Base-by-base conservation (phyloP, 2,329 filamentous ascomycete genomes). In the Zasmidium citrigriseum region DNA sequence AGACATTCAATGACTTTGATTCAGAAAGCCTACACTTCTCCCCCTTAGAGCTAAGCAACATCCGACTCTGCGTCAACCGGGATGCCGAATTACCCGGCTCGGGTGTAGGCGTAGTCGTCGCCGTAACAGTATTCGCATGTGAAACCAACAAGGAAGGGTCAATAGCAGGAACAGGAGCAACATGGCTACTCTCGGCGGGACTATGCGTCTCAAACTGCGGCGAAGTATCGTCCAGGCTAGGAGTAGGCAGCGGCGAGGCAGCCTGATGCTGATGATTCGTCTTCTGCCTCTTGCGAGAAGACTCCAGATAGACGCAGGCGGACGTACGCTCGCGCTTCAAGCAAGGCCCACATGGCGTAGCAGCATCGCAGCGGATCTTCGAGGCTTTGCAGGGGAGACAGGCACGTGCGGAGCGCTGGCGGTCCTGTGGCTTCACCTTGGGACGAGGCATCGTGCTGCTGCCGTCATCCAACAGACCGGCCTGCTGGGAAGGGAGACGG, bases 31-130 rank as follows among this genome's bases (percentile, higher is more conserved):
- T 71, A 82, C 81, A 76, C 76, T 76, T 75, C 64, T 85, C 82
- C 3, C 82, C 81, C 18, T 80, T 78, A 0, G 79, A 72, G 61
- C 82, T 84, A 2, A 82, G 72, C 5, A 85, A 68, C 79, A 84
- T 82, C 0, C 79, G 61, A 47, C 64, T 65, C 47, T 65, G 57
- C 4, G 61, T 65, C 46, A 57, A 54, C 21, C 62, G 59, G 9
- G 58, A 51, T 34, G 55, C 53, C 9, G 51, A 49, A 21, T 61
- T 50, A n/a, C 54, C 60, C 21, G 62, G 61, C 47, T 64, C 63
- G 1, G 63, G 63, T 10, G 59, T 62, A 27, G 57, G 57, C 18
- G 62, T 59, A n/a, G 61, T 59, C 10, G 54, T 62, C 9, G 20
- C 57, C 24, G 55, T 54, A 4, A 48, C 49, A 12, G 52, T 55